Conservation (phyloP, 306 rosid genomes). For the Phaseolus lunatus region DNA sequence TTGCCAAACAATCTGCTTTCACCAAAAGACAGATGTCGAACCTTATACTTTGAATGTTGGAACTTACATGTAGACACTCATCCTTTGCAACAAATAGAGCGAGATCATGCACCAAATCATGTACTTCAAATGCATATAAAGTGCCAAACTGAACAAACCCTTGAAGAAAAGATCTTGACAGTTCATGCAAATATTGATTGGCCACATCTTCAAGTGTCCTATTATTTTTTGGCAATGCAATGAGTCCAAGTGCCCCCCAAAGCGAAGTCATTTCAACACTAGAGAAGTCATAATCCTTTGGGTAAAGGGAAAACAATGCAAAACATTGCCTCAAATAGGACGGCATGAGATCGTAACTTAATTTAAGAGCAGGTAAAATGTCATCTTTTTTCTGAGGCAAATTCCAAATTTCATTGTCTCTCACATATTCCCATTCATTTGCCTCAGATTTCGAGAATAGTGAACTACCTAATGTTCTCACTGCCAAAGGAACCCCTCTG, state of each 20-base stretch:
- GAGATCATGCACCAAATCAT: constrained; percentile 42
- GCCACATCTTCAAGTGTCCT: constrained; percentile 20
- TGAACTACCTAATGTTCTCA: constrained; percentile 46
- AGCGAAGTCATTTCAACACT: fast-evolving
- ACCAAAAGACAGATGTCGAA: background rate
- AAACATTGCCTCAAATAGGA: constrained; percentile 48
- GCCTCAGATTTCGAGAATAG: background rate
- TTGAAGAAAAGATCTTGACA: constrained; percentile 29
- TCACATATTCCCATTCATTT: too few species aligned
- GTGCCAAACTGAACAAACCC: background rate
- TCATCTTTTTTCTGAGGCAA: too few species aligned
- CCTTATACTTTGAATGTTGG: background rate
- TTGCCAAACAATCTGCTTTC: background rate
- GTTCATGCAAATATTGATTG: background rate
- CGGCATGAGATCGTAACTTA: constrained; percentile 54
- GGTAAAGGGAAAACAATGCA: constrained; percentile 42
- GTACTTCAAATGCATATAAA: background rate
- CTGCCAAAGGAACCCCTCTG: constrained; percentile 4
- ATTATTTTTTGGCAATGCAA: constrained; percentile 2
- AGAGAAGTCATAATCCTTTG: background rate
- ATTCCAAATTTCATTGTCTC: too few species aligned
- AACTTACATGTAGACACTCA: background rate
- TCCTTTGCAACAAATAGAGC: constrained; percentile 18
- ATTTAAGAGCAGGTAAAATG: too few species aligned
- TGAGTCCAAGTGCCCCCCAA: constrained; percentile 51